These are phyloP conservation scores for Coniochaeta ligniaria DNA, from an alignment of 2,329 filamentous ascomycete genomes.

Conservation along the genomic window DNA sequence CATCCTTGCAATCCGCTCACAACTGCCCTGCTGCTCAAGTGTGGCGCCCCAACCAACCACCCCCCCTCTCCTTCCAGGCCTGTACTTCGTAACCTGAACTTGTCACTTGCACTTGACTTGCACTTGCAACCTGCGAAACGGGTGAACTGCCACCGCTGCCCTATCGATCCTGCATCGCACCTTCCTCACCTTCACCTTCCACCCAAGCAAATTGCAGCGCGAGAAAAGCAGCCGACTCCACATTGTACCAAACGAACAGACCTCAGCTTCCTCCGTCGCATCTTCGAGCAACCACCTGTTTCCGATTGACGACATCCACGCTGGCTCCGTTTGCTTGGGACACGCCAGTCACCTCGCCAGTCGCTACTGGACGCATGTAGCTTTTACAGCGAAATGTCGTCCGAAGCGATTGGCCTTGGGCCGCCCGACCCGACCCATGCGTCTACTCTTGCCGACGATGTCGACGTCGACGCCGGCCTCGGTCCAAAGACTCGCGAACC, in stretches of 20 bases:
- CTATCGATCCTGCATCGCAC: constrained; percentile 2
- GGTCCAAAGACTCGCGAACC: constrained; percentile 8
- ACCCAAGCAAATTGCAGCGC: neutral
- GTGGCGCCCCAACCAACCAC: neutral
- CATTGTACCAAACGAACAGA: neutral
- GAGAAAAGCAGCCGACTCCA: neutral
- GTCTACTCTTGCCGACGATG: constrained; percentile 16
- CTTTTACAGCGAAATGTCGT: constrained; percentile 41
- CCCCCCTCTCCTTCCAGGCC: neutral
- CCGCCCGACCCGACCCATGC: constrained; percentile 29
- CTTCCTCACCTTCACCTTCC: constrained; percentile 1
- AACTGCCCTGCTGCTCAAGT: neutral
- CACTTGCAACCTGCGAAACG: neutral
- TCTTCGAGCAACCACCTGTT: neutral
- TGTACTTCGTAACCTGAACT: neutral
- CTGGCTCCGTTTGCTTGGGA: neutral
- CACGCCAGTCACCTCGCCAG: neutral
- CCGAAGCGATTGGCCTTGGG: constrained; percentile 43
- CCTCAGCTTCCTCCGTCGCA: neutral
- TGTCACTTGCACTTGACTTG: neutral
- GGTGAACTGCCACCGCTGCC: neutral
- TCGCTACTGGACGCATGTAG: constrained; percentile 33
- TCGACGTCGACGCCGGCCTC: constrained; percentile 2
- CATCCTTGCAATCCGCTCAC: neutral
- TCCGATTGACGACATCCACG: neutral